Evolutionary conservation across 257 asterid species (phyloP), one percentile per base, ranked within the genome.

Genomic region (Lavandula angustifolia): DNA sequence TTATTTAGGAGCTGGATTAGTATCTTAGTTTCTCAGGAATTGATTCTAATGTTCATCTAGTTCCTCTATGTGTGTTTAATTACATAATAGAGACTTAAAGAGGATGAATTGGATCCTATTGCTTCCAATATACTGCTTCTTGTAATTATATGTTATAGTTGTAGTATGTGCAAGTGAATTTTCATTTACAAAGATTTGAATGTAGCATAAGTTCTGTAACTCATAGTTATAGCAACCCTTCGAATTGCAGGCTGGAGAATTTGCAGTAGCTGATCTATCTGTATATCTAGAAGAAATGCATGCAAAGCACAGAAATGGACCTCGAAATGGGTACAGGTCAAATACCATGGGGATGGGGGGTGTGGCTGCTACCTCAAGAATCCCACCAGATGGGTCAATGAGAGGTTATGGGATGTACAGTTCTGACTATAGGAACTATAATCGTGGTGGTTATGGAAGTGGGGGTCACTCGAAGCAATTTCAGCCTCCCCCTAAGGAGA

Each of bases 301-400:
- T 47, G 81, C 84, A 2, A 80, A 87, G 75, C 87, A 86, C 69
- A 85, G 96, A 43, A 77, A 83, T 64, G 84, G 86, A 54, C 85
- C 84, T 1, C 96, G 84, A 16, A 90, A 79, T 76, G 96, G 88
- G 38, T 86, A 86, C 82, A 83, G 95, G 83, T 58, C 85, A 34
- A 81, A 80, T 63, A 47, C 82, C 41, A 67, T 83, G 84, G 92
- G 92, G 66, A 73, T 83, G 85, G 85, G 84, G 53, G 81, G 84
- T 40, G 70, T 68, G 63, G 72, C 80, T 11, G 68, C 90, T 48
- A 75, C 85, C 38, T 77, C 96, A 9, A 71, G 91, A 69, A 69
- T 85, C 53, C 84, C 95, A 13, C 87, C 94, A 1, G 96, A 90
- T 51, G 84, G 85, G 72, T 70, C 89, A 8, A 66, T 77, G 75